Base-by-base conservation (phyloP, 768 basidiomycete genomes). In the Termitomyces eurrhizus region DNA sequence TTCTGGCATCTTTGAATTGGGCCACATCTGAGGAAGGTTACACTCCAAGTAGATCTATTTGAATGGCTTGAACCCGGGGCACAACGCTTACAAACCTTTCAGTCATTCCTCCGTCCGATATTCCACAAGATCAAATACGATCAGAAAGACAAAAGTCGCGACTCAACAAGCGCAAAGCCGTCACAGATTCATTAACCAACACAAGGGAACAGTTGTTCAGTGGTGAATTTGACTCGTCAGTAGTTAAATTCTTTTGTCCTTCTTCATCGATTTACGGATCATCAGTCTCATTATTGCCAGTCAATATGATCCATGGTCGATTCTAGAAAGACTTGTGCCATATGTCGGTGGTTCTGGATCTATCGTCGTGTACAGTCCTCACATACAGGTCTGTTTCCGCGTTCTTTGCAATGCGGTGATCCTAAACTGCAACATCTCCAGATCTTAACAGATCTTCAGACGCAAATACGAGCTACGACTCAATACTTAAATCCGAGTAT, bases 211-310 rank as follows among this genome's bases (percentile, higher is more conserved):
- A 96, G 56, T 77, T 95, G 4, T 94, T 95, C 67, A 72, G 76
- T 2, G 96, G 95, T 24, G 91, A 88, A 66, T 99, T 94, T 73
- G 95, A 98, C 59, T 89, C 87, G 91, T 94, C 64, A 65, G 85
- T 61, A 8, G 16, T 57, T 29, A 24, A 21, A 37, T 26, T 13
- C 29, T 13, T 29, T 45, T 21, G 18, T 24, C 35, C 35, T 24
- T 49, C 36, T 41, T 51, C 21, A 50, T 24, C 24, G 56, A 13
- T 42, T 62, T 21, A 58, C n/a, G 21, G 7, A 21, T 11, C 52
- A 54, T 18, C 50, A 94, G 92, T 0, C 78, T 98, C 26, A 72
- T 97, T 53, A 73, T 98, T 45, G 88, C 93, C 4, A 90, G 87
- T 61, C 84, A 91, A 71, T 92, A 96, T 66, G 93, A 96, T 53